Percentiles rank a stretch among this genome's conserved stretches.
Evolutionary conservation across 192 early-diverging fungal genomes (phyloP).

Genomic region (Chytriomyces hyalinus): DNA sequence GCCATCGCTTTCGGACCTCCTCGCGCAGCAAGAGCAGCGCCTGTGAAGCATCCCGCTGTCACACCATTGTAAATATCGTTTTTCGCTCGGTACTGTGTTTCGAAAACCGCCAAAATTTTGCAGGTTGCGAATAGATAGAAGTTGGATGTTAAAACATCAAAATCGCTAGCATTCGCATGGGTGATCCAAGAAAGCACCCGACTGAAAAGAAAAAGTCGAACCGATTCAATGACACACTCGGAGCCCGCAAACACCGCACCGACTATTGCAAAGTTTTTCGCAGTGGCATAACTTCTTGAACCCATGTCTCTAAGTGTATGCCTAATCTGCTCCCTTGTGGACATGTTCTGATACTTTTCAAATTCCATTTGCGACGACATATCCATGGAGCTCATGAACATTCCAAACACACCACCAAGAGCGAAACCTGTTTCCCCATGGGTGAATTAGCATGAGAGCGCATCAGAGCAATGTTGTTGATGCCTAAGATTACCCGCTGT

Average conservation of each 20-base stretch:
- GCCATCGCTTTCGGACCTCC: constrained; percentile 39
- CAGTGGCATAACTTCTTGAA: constrained; percentile 74
- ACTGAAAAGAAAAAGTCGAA: constrained; percentile 40
- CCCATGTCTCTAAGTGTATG: constrained; percentile 90
- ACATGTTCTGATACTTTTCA: constrained; percentile 63
- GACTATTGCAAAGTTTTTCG: constrained; percentile 92
- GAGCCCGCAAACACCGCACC: constrained; percentile 90
- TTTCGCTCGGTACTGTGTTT: constrained; percentile 82
- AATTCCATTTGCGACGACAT: constrained; percentile 30
- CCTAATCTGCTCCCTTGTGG: constrained; percentile 86
- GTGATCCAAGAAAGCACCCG: not conserved
- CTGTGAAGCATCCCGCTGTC: constrained; percentile 90
- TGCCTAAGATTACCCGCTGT: constrained; percentile 29
- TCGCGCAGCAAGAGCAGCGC: constrained; percentile 77
- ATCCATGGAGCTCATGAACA: constrained; percentile 76
- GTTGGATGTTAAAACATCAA: not conserved
- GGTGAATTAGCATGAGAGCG: not conserved
- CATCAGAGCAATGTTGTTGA: not conserved
- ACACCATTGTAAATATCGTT: constrained; percentile 93
- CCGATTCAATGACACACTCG: constrained; percentile 93
- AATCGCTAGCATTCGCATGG: not conserved
- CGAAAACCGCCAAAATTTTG: not conserved
- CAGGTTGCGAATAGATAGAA: not conserved
- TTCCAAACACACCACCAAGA: constrained; percentile 86
- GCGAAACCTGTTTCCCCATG: constrained; percentile 71